Percentiles rank a stretch among this genome's conserved stretches.
These are phyloP conservation scores for Fragilariopsis cylindrus DNA, from an alignment of 108 stramenopile genomes.

Conservation along the genomic window DNA sequence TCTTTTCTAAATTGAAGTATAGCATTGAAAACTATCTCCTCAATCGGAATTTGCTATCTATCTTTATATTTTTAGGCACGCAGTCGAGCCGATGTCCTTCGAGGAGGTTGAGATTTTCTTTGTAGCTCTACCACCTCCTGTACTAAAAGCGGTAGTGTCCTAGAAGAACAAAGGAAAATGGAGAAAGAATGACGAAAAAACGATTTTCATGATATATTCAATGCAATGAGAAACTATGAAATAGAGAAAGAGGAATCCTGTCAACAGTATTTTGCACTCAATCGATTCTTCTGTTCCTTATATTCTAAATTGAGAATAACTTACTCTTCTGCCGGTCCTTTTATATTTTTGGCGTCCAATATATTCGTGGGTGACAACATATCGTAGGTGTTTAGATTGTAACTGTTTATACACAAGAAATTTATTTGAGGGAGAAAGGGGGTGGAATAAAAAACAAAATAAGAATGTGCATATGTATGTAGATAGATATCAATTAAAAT, in stretches of 20 bases:
- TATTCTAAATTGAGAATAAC: not conserved
- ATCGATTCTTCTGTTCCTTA: slow-evolving; percentile 26
- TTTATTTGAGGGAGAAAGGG: not conserved
- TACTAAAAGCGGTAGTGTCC: slow-evolving; percentile 23
- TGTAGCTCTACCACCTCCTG: slow-evolving; percentile 22
- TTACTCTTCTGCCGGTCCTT: slow-evolving; percentile 45
- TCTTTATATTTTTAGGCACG: not conserved
- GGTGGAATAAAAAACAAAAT: too few species aligned
- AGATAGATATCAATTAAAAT: too few species aligned
- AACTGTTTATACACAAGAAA: slow-evolving; percentile 22
- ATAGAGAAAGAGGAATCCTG: too few species aligned
- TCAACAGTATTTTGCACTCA: too few species aligned
- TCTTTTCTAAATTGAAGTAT: too few species aligned
- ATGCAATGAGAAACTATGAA: too few species aligned
- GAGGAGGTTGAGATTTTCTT: slow-evolving; percentile 7
- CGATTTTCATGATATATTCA: not conserved
- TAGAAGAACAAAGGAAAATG: too few species aligned
- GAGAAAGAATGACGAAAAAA: too few species aligned
- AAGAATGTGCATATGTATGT: too few species aligned
- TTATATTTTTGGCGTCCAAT: slow-evolving; percentile 60
- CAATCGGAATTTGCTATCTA: too few species aligned
- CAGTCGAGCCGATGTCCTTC: slow-evolving; percentile 1
- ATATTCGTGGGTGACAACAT: slow-evolving; percentile 42
- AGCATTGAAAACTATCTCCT: too few species aligned
- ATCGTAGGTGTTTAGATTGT: slow-evolving; percentile 68